These are phyloP conservation scores for Xylariaceae sp. DNA, from an alignment of 2,329 filamentous ascomycete genomes.

Conservation along the genomic window DNA sequence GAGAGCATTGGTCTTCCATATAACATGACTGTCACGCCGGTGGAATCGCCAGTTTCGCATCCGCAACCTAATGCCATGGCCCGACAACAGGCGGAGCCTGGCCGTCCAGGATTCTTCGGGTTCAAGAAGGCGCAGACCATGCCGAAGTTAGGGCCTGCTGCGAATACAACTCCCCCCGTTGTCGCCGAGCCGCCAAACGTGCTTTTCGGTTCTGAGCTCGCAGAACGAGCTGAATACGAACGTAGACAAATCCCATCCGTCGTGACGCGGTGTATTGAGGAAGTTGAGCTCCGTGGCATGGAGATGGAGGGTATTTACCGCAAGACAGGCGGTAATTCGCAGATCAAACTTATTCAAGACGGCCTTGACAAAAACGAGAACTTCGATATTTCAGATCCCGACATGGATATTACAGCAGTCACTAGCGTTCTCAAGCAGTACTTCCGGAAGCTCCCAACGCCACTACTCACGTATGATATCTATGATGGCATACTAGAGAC, in stretches of 20 bases:
- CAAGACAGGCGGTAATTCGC: constrained; percentile 89
- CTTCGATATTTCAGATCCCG: constrained; percentile 88
- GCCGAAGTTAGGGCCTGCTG: constrained; percentile 48
- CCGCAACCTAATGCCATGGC: constrained; percentile 33
- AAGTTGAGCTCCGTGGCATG: constrained; percentile 95
- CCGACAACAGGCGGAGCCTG: constrained; percentile 32
- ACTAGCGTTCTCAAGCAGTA: constrained; percentile 97
- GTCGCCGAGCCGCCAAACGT: constrained; percentile 51
- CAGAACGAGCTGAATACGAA: constrained; percentile 81
- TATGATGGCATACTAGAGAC: constrained; percentile 88
- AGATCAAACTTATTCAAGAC: constrained; percentile 84
- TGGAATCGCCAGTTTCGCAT: constrained; percentile 43
- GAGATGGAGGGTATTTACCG: constrained; percentile 96
- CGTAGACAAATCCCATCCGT: constrained; percentile 85
- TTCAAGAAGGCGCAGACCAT: constrained; percentile 50
- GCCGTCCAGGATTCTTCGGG: constrained; percentile 63
- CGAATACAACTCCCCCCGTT: constrained; percentile 38
- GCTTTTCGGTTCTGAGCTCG: constrained; percentile 86
- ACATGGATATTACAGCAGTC: constrained; percentile 91
- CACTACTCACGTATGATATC: constrained; percentile 85
- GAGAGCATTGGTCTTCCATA: constrained; percentile 68
- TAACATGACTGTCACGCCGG: constrained; percentile 58
- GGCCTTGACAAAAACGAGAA: constrained; percentile 84
- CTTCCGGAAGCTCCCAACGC: constrained; percentile 86
- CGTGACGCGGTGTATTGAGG: constrained; percentile 89